Base-by-base conservation (phyloP, 495 filamentous ascomycete species). In the Mycothermus thermophilus region DNA sequence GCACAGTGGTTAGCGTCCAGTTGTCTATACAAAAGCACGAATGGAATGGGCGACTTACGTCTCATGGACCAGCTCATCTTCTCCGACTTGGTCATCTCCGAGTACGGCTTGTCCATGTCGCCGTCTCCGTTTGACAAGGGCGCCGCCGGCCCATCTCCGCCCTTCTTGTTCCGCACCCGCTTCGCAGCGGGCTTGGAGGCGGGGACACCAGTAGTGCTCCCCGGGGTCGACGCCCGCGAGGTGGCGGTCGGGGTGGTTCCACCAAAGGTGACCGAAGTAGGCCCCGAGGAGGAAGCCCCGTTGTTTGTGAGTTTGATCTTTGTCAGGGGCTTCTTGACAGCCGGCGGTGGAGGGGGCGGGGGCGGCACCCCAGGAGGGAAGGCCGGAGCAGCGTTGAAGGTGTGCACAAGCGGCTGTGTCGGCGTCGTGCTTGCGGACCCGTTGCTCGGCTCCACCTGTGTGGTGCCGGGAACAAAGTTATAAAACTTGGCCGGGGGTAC, bases 41-140 rank as follows among this genome's bases (percentile, higher is more conserved):
- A 20, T 3, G 5, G 14, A 16, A 27, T 22, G 11, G 16, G 13
- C 3, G 8, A 53, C 56, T 43, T 48, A 66, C 64, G 47, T 48
- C 63, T 63, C 64, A 68, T 68, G 1, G 63, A 66, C 25, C 42
- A 51, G 2, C 56, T 61, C 64, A 68, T 68, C 51, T 68, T 68
- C 47, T 68, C 64, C 6, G 60, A 64, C 44, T 68, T 68, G 27
- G 59, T 68, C 64, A 68, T 66, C 22, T 59, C 49, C 3, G 55
- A 46, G 43, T 68, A 68, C 25, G 60, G 55, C 46, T 67, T 67
- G 19, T 50, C 47, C 16, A 34, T 24, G 17, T 37, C 54, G n/a
- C 23, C 17, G 11, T n/a, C n/a, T n/a, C n/a, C n/a, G n/a, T n/a
- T 22, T 27, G 24, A 26, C 17, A 22, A 13, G 21, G 11, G 32